phyloP scores from a whole-genome alignment of 352 stramenopile genomes.

The Pythium volutum region DNA sequence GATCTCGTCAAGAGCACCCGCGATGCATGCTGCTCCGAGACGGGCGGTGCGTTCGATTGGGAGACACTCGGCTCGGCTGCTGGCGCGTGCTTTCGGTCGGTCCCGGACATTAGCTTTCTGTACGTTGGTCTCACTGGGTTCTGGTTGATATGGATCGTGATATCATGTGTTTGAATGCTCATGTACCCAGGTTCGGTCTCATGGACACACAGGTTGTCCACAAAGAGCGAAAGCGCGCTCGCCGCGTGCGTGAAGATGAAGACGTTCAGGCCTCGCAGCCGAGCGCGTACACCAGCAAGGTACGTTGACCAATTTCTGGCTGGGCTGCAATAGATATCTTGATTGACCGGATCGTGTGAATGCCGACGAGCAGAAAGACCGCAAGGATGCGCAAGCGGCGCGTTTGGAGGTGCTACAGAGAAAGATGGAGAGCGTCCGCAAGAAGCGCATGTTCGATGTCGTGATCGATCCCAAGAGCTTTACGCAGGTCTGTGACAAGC shows the following conservation, averaged over 20 bases:
- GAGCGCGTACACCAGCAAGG: conserved; percentile 78
- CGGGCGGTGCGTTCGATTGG: conserved; percentile 57
- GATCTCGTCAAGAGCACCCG: conserved; percentile 59
- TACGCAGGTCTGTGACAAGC: conserved; percentile 42
- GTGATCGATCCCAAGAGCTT: conserved; percentile 74
- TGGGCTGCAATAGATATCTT: not conserved
- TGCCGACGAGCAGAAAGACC: conserved; percentile 52
- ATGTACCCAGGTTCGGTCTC: conserved; percentile 43
- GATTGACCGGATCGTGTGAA: not conserved
- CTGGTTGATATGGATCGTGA: not conserved
- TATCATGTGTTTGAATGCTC: conserved; percentile 3
- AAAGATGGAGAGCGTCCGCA: conserved; percentile 38
- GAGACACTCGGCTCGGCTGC: conserved; percentile 48
- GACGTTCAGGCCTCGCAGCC: conserved; percentile 52
- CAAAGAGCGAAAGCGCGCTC: conserved; percentile 59
- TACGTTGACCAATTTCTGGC: conserved; percentile 6
- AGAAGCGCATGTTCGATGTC: conserved; percentile 64
- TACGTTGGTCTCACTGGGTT: conserved; percentile 19
- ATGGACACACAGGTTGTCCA: conserved; percentile 76
- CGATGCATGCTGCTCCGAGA: conserved; percentile 40
- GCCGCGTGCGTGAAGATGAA: conserved; percentile 44
- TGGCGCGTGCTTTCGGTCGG: conserved; percentile 68
- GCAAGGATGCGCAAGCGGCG: conserved; percentile 75
- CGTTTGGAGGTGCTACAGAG: conserved; percentile 66
- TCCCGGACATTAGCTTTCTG: conserved; percentile 71